Base-by-base conservation (phyloP, 2,329 filamentous ascomycete genomes). In the Colletotrichum sp. region DNA sequence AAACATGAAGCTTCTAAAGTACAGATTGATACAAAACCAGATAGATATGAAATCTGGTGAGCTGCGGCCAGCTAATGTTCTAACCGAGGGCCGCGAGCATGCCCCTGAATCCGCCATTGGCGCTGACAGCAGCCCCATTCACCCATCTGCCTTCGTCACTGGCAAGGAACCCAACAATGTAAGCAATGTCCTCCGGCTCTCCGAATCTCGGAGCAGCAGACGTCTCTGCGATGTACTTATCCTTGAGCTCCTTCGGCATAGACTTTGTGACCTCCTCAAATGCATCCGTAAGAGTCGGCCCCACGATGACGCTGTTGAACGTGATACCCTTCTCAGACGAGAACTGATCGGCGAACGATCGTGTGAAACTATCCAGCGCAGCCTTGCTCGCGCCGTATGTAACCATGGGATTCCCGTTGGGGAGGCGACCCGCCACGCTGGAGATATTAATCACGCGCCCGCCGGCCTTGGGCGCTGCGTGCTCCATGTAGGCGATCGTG, bases 401-500 rank as follows among this genome's bases (percentile, higher is more conserved):
- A 1, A 73, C 56, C 34, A 62, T 16, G 0, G 70, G 70, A 10
- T 73, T 38, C 3, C 5, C 5, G 15, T 69, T 73, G 2, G 8
- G 2, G 8, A 16, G 5, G 28, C 24, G 18, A 3, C 36, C 15
- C 1, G 58, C 38, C 0, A 84, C 79, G 0, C 82, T 81, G 1
- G 83, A 84, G 5, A 85, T 78, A 26, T 81, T 80, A 16, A 85
- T 78, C 3, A 85, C 81, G 0, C 84, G 82, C 0, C 83, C 82
- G 3, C 82, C 81, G 2, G 67, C 78, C 67, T 81, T 80, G 71
- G 82, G 83, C 18, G 70, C 61, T 2, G 85, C 75, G 55, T 84
- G 76, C 1, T 82, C 81, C 4, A 82, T 56, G 4, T 79, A 78
- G 0, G 80, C 80, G 38, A 84, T 67, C 0, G 81, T 83, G 2